These are phyloP conservation scores for Ophiostoma perfectum DNA, from an alignment of 2,329 filamentous ascomycete species.

Conservation along the genomic window DNA sequence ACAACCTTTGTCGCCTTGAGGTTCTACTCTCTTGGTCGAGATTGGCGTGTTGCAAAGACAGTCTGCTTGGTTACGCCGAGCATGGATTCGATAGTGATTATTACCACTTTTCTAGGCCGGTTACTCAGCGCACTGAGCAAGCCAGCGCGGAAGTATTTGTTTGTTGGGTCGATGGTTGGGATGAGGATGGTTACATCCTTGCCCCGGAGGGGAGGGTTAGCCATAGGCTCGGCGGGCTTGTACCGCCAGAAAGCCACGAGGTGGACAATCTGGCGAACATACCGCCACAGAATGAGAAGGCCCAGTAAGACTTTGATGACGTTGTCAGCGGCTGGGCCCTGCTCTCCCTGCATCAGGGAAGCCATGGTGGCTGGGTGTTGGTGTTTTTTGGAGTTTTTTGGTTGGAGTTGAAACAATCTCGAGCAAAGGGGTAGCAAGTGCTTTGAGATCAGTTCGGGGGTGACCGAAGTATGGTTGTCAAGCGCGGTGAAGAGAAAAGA, in stretches of 20 bases:
- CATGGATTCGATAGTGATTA: slow-evolving; percentile 42
- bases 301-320: slow-evolving; percentile 36
- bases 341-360: too few species aligned
- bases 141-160: slow-evolving; percentile 39
- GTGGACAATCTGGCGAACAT: slow-evolving; percentile 43
- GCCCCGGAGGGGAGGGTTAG: slow-evolving; percentile 32
- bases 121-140: slow-evolving; percentile 39
- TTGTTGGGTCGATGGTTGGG: slow-evolving; percentile 45
- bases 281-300: slow-evolving; percentile 36
- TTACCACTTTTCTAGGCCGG: slow-evolving; percentile 35
- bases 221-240: slow-evolving; percentile 31
- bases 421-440: background rate
- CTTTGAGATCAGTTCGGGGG: background rate
- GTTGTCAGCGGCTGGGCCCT: background rate
- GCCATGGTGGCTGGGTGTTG: too few species aligned
- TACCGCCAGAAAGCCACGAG: slow-evolving; percentile 40
- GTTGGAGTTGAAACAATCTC: too few species aligned
- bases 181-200: slow-evolving; percentile 47
- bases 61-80: background rate
- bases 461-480: background rate
- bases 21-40: slow-evolving; percentile 6
- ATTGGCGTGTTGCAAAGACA: background rate
- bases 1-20: slow-evolving; percentile 27
- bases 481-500: background rate
- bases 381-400: too few species aligned